Base-by-base conservation (phyloP, 2,329 filamentous ascomycete genomes). In the Myriangium duriaei region DNA sequence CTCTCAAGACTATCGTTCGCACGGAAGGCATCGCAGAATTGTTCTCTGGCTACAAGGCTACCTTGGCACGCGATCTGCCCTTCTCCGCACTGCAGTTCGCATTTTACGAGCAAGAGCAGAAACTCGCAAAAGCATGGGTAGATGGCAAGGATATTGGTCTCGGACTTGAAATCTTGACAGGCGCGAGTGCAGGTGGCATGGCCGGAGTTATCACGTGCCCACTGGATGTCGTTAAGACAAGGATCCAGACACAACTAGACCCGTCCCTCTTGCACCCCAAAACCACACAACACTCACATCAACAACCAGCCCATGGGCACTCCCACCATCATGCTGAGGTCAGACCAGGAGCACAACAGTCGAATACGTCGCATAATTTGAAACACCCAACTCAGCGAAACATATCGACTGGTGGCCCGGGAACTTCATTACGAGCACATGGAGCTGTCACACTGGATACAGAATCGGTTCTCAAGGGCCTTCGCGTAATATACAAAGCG, bases 51-150 rank as follows among this genome's bases (percentile, higher is more conserved):
- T 98, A 92, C 65, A 91, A 91, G 58, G 91, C 91, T 9, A 98
- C 91, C 0, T 74, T 98, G 3, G 91, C 83, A 62, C 81, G 91
- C 42, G 91, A 98, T 52, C 70, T 98, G 14, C 91, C 91, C 2
- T 98, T 95, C 56, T 96, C 88, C 0, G 91, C 91, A 1, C 64
- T 98, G 9, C 91, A 98, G 55, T 96, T 98, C 60, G 88, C 92
- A 52, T 95, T 98, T 57, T 98, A 94, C 66, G 91, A 98, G 60
- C 84, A 96, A 59, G 87, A 87, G 55, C 83, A 87, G 51, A 75
- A 70, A 32, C 74, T 84, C 69, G 87, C 91, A 1, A 81, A 81
- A 52, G 60, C 75, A 37, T 92, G 81, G 69, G 78, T 81, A 53
- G 75, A 80, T 21, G 81, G 78, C 45, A 74, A 79, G 41, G 84